Evolutionary conservation across 148 eudicot species (phyloP).

Genomic region (Nyssa sinensis): DNA sequence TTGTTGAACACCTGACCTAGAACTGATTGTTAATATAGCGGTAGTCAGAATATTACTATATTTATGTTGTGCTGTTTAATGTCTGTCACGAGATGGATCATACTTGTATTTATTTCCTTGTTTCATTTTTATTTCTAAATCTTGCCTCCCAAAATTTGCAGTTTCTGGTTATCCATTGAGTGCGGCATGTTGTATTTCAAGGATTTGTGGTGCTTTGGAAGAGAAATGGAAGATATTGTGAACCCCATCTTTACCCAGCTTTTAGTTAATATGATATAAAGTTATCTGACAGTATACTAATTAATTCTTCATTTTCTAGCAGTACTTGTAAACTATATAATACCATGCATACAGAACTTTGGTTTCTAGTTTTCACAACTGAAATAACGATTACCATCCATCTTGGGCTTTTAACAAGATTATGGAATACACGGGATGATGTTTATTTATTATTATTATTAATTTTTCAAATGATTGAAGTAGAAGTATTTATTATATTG

Average conservation of each 20-base stretch:
- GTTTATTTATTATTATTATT: too few relatives aligned
- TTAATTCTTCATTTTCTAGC: neutral
- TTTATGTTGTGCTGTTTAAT: neutral
- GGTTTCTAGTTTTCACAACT: too few relatives aligned
- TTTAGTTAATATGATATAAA: neutral
- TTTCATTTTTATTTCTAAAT: neutral
- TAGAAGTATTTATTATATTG: too few relatives aligned
- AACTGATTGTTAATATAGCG: neutral
- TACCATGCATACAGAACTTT: neutral
- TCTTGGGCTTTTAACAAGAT: too few relatives aligned
- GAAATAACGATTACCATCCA: too few relatives aligned
- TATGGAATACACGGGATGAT: too few relatives aligned
- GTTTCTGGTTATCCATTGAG: conserved; percentile 80
- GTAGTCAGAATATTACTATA: too few relatives aligned
- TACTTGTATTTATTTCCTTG: neutral
- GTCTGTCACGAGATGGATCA: neutral
- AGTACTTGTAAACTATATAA: neutral
- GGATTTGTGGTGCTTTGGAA: conserved; percentile 57
- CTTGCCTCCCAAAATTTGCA: conserved; percentile 30
- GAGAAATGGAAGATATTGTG: conserved; percentile 53
- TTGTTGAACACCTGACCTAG: neutral
- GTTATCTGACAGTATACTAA: neutral
- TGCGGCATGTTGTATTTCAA: conserved; percentile 79
- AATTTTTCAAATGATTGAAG: too few relatives aligned
- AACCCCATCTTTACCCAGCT: conserved; percentile 1